Conservation (phyloP, 805 yeast genomes). For the Hyphopichia homilentoma region DNA sequence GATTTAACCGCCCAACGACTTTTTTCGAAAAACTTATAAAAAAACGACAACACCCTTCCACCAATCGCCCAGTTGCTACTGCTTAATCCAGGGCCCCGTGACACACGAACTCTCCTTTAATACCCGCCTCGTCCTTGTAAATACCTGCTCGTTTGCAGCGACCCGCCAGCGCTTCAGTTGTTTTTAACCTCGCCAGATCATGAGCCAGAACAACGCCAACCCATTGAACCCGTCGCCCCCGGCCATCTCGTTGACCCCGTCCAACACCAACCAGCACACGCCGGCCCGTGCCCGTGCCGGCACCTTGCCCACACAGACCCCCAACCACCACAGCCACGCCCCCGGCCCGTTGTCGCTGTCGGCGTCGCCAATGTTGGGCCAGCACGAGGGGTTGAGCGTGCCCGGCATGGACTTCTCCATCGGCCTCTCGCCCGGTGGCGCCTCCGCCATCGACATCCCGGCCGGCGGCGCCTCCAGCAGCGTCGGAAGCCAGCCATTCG, state of each 20-base stretch:
- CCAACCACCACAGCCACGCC: constrained; percentile 9
- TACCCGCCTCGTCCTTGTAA: too few relatives aligned
- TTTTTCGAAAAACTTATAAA: too few relatives aligned
- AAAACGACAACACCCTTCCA: too few relatives aligned
- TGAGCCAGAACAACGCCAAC: too few relatives aligned
- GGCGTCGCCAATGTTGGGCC: constrained; percentile 13
- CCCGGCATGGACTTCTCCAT: constrained; percentile 15
- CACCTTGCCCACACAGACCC: constrained; percentile 65
- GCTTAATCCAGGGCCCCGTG: too few relatives aligned
- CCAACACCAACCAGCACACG: constrained; percentile 12
- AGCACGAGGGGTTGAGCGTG: constrained; percentile 8
- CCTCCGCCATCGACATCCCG: constrained; percentile 16
- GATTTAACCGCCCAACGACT: too few relatives aligned
- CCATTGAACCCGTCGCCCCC: constrained; percentile 29
- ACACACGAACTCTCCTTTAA: too few relatives aligned
- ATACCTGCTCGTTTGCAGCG: too few relatives aligned
- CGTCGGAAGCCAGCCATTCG: not conserved
- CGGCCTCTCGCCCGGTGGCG: constrained; percentile 12
- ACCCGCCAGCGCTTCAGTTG: too few relatives aligned
- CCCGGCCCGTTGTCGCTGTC: constrained; percentile 8
- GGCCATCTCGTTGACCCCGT: constrained; percentile 25
- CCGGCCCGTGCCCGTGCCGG: constrained; percentile 59
- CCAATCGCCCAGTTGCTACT: too few relatives aligned
- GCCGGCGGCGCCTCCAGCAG: constrained; percentile 8
- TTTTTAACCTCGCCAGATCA: too few relatives aligned